phyloP scores from a whole-genome alignment of 441 rosid genomes.

The Daphne laureola region DNA sequence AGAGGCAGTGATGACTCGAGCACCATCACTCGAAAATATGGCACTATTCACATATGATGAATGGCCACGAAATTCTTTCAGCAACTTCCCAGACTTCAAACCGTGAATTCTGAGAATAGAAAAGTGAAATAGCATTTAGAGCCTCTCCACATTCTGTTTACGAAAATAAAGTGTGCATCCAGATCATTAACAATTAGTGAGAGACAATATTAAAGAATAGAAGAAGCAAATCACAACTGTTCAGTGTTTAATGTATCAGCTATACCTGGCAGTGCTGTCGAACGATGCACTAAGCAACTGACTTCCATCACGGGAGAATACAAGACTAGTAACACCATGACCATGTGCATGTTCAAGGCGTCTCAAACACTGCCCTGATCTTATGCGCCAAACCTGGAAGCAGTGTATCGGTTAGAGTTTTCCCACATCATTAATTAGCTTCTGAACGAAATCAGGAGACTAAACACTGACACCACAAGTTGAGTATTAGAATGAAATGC shows the following conservation, averaged over 20 bases:
- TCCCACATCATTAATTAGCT: slow-evolving; percentile 6
- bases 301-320: slow-evolving; percentile 96
- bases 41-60: slow-evolving; percentile 76
- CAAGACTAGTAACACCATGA: slow-evolving; percentile 88
- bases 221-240: too few species aligned
- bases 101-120: slow-evolving; percentile 64
- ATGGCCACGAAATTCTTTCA: slow-evolving; percentile 91
- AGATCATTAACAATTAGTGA: too few species aligned
- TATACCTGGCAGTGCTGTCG: slow-evolving; percentile 84
- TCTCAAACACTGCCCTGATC: slow-evolving; percentile 93
- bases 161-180: too few species aligned
- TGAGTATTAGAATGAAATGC: too few species aligned
- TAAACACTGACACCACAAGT: neutral
- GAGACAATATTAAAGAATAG: too few species aligned
- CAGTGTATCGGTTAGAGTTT: slow-evolving; percentile 12
- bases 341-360: slow-evolving; percentile 93
- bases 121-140: neutral
- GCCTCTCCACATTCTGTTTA: too few species aligned
- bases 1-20: slow-evolving; percentile 85
- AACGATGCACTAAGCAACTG: slow-evolving; percentile 93
- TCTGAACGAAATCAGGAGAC: slow-evolving; percentile 2
- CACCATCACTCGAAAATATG: slow-evolving; percentile 87
- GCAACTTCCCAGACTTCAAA: slow-evolving; percentile 83
- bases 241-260: too few species aligned
- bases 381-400: slow-evolving; percentile 90